Base-by-base conservation (phyloP, 768 basidiomycete species). In the Holtermannia corniformis region DNA sequence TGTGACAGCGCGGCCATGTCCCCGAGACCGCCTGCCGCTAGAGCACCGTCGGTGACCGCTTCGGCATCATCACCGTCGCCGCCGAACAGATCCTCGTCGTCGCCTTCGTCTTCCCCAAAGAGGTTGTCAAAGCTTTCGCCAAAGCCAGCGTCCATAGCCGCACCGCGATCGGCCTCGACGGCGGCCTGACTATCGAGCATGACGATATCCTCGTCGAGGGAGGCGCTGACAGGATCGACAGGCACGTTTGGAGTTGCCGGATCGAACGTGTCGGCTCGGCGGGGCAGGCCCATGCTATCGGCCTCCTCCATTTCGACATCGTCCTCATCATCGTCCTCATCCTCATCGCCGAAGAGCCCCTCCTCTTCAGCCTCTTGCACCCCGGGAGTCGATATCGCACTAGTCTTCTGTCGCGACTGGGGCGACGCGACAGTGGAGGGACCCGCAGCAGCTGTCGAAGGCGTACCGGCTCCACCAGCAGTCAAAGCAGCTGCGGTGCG, bases 361-460 rank as follows among this genome's bases (percentile, higher is more conserved):
- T 47, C 45, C 7, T 47, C 45, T 25, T 47, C 45, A 10, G 20
- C 56, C 14, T 58, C 50, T 52, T 21, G 22, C 54, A 16, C 47
- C 44, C 2, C 21, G 46, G n/a, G 44, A 49, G 3, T 44, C 57
- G 20, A 37, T 50, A 24, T 49, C 41, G n/a, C n/a, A 51, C 13
- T 58, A 41, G 1, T 21, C 56, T 26, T 57, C 51, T 19, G 24
- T 27, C 48, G 51, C 56, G 23, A 48, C 5, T 10, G 24, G 11
- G 32, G 25, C n/a, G 25, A 47, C 5, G 45, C 37, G 12, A 32
- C 20, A 21, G 19, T n/a, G 3, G 52, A 25, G 24, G 10, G 47
- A 3, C 53, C 41, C 3, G 12, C 12, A 3, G 25, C 20, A 25
- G 42, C 41, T n/a, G 42, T 44, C 10, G 42, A 7, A 16, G 25